Evolutionary conservation across 1,139 yeast genomes (phyloP).

Genomic region (Geotrichum macrosporum): DNA sequence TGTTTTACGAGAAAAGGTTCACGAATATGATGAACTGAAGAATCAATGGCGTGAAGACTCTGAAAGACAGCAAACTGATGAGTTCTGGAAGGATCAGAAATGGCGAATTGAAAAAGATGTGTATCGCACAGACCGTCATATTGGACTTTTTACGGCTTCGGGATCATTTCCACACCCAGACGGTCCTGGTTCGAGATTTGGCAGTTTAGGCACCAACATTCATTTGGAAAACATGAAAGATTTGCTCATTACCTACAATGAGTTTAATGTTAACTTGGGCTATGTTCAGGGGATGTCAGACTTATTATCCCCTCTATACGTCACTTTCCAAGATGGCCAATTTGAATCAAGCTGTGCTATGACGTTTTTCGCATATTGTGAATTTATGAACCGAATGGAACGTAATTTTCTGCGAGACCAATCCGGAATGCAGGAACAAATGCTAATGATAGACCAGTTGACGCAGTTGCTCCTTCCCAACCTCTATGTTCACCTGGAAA

Average conservation of each 20-base stretch:
- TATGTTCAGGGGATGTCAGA: constrained; percentile 99
- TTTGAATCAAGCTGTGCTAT: constrained; percentile 42
- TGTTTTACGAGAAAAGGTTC: constrained; percentile 52
- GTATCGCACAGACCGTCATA: constrained; percentile 79
- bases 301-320: constrained; percentile 79
- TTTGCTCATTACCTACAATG: constrained; percentile 80
- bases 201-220: constrained; percentile 53
- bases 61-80: constrained; percentile 54
- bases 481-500: constrained; percentile 72
- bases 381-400: constrained; percentile 93
- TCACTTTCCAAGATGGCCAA: constrained; percentile 60
- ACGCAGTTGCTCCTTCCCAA: constrained; percentile 86
- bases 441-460: constrained; percentile 73
- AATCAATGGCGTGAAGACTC: constrained; percentile 64
- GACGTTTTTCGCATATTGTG: constrained; percentile 83
- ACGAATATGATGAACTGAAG: constrained; percentile 63
- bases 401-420: constrained; percentile 88
- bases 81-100: constrained; percentile 83
- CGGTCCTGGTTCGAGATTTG: constrained; percentile 47
- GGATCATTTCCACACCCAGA: constrained; percentile 46
- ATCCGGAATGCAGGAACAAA: constrained; percentile 86
- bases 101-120: constrained; percentile 90
- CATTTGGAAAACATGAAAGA: constrained; percentile 71
- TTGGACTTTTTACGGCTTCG: constrained; percentile 57
- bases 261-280: constrained; percentile 76